Base-by-base conservation (phyloP, 148 eudicot genomes). In the Oxyria digyna region DNA sequence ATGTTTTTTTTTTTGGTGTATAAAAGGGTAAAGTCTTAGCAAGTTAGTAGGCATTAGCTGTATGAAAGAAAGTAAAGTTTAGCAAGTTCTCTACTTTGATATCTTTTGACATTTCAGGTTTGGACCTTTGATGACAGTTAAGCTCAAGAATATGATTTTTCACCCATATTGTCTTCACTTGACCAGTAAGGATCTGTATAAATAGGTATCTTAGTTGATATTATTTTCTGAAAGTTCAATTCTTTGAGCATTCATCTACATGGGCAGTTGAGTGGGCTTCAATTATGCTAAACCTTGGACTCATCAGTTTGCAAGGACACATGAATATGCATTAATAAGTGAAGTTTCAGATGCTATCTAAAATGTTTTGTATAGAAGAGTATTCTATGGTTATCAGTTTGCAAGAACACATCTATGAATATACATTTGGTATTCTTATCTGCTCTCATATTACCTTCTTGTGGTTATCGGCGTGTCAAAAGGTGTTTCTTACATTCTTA, bases 401-500 rank as follows among this genome's bases (percentile, higher is more conserved):
- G 20, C 59, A 21, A 50, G 8, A 20, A 23, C n/a, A n/a, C n/a
- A n/a, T n/a, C n/a, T n/a, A n/a, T n/a, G n/a, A n/a, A n/a, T n/a
- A n/a, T 27, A 27, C 8, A 24, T n/a, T 27, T 14, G 4, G 6
- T 35, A 18, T 15, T 11, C 42, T 55, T n/a, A 52, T 59, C 18
- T 59, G 38, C 2, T 59, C 37, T 14, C 65, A 59, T 59, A 9
- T 59, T 27, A 4, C 3, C 20, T 18, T 15, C 14, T 55, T 62
- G 42, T 75, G 55, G 21, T 67, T 75, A 29, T 75, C 85, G 90
- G 98, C 74, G 96, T 94, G 68, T 81, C 98, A 40, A 94, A 88
- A 82, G 96, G 98, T 64, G 98, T 90, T n/a, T n/a, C n/a, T n/a
- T n/a, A n/a, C n/a, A n/a, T n/a, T n/a, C n/a, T n/a, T n/a, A n/a